These are phyloP conservation scores for Boletus vinaceobasis DNA, from an alignment of 768 basidiomycete species.

Conservation along the genomic window DNA sequence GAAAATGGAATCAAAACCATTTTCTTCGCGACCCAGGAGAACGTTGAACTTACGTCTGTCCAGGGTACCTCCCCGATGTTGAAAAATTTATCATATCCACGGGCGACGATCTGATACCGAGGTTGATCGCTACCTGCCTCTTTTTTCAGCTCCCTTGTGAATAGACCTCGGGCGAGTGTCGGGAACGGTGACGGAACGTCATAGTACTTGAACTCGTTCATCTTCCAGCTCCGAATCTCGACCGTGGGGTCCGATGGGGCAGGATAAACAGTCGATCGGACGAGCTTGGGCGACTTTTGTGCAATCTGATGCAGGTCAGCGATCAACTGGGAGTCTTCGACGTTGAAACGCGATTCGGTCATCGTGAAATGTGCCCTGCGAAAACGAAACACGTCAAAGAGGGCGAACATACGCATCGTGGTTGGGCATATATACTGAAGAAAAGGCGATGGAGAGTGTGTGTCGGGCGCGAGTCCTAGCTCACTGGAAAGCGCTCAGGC, in stretches of 20 bases:
- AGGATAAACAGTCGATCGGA: conserved; percentile 53
- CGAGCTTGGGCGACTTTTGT: conserved; percentile 57
- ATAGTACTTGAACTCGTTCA: conserved; percentile 96
- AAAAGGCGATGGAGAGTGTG: not conserved
- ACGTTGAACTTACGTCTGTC: conserved; percentile 66
- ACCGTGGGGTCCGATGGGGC: conserved; percentile 56
- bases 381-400: conserved; percentile 4
- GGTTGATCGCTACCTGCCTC: conserved; percentile 32
- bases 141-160: conserved; percentile 54
- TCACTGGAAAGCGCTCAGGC: not conserved
- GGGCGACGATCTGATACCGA: conserved; percentile 64
- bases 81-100: conserved; percentile 99
- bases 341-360: conserved; percentile 21
- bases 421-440: conserved; percentile 15
- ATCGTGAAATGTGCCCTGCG: conserved; percentile 14
- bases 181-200: conserved; percentile 89
- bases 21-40: not conserved
- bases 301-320: conserved; percentile 50
- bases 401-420: not conserved
- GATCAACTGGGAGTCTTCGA: conserved; percentile 60
- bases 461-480: not conserved
- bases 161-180: conserved; percentile 90
- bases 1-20: not conserved
- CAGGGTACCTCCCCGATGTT: conserved; percentile 96
- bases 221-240: conserved; percentile 84